Conservation (phyloP, 1,284 basidiomycete genomes). For the Tylopilus sp. region DNA sequence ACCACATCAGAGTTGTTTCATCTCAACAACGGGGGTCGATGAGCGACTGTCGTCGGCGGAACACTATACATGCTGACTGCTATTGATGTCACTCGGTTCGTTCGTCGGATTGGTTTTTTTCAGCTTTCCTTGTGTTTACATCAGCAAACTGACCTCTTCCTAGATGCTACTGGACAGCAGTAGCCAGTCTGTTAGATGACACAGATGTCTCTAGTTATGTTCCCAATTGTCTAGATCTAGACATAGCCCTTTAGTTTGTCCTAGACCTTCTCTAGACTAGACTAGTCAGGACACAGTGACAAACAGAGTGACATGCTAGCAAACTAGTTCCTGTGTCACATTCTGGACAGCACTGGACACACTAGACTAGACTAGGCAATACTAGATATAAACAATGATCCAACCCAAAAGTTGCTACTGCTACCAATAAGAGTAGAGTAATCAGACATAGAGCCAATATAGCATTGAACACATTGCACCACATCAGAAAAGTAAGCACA, state of each 20-base stretch:
- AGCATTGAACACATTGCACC: too few relatives aligned
- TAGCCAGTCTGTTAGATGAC: background rate
- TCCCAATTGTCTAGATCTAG: too few relatives aligned
- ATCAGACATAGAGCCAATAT: too few relatives aligned
- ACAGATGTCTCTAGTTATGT: background rate
- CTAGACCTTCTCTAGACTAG: background rate
- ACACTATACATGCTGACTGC: background rate
- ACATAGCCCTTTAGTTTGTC: background rate
- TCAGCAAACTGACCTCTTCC: background rate
- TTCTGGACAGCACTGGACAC: background rate
- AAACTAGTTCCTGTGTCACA: background rate
- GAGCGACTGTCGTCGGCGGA: background rate
- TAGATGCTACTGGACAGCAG: background rate
- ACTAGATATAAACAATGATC: background rate
- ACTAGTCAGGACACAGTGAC: background rate
- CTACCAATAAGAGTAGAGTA: too few relatives aligned
- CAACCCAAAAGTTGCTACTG: too few relatives aligned
- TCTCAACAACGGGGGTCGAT: background rate
- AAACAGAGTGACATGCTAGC: background rate
- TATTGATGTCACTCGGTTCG: too few relatives aligned
- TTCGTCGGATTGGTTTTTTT: too few relatives aligned
- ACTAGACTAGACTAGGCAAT: background rate
- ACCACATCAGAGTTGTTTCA: constrained; percentile 13
- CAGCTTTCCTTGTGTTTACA: too few relatives aligned
- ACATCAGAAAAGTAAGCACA: background rate